Percentiles rank a stretch among this genome's conserved stretches.
These are phyloP conservation scores for Penicillium sp. DNA, from an alignment of 2,329 filamentous ascomycete genomes.

Conservation along the genomic window DNA sequence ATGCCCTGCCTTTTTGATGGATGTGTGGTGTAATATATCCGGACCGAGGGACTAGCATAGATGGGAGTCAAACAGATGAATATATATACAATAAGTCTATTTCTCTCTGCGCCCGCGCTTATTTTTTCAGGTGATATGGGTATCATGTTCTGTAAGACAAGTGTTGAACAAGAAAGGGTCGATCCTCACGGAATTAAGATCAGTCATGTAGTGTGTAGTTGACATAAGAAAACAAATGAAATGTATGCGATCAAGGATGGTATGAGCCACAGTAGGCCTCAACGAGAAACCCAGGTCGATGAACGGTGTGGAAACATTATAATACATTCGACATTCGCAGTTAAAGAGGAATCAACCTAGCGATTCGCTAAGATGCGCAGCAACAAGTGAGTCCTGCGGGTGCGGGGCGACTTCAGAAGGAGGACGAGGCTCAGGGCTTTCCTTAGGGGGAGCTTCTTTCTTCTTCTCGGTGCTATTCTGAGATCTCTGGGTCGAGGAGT, in stretches of 20 bases:
- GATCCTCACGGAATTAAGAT: not conserved
- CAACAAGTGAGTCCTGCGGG: conserved; percentile 14
- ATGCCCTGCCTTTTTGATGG: not conserved
- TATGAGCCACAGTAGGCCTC: not conserved
- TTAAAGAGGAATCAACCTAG: conserved; percentile 30
- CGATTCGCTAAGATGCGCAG: conserved; percentile 35
- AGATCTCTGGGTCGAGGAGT: conserved; percentile 46
- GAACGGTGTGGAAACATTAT: not conserved
- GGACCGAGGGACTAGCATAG: too few relatives aligned
- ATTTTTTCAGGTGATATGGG: not conserved
- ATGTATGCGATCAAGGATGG: not conserved
- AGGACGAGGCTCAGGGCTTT: conserved; percentile 29
- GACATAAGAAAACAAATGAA: not conserved
- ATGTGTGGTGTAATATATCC: not conserved
- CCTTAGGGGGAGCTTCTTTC: conserved; percentile 39
- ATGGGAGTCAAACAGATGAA: not conserved
- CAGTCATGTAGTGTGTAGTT: too few relatives aligned
- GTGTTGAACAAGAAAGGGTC: not conserved
- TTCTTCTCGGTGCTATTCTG: conserved; percentile 42
- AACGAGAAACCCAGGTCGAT: not conserved
- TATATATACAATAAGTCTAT: not conserved
- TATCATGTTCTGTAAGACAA: not conserved
- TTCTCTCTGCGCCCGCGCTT: not conserved
- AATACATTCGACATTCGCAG: not conserved
- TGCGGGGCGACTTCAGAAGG: not conserved